Evolutionary conservation across 1,284 basidiomycete genomes (phyloP).

Genomic region (Phlebopus sp.): DNA sequence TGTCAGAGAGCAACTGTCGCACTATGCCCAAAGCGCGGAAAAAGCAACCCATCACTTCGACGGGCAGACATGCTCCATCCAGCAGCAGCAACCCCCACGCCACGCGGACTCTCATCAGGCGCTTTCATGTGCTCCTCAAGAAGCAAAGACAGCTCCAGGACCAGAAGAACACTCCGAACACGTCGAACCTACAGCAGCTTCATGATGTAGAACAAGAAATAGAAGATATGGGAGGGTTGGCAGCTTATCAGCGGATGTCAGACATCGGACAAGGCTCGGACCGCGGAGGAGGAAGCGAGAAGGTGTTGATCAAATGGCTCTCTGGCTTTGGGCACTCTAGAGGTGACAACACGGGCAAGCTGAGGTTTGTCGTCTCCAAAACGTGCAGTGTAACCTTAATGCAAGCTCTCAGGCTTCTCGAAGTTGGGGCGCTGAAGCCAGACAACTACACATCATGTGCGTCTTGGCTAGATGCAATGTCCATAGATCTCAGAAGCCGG

Average conservation of each 20-base stretch:
- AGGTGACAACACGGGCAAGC: slow-evolving; percentile 27
- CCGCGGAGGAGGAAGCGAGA: slow-evolving; percentile 83
- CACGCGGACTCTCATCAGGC: slow-evolving; percentile 62
- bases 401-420: slow-evolving; percentile 57
- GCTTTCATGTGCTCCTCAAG: slow-evolving; percentile 69
- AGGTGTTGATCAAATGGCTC: slow-evolving; percentile 73
- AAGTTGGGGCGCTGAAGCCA: slow-evolving; percentile 82
- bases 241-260: slow-evolving; percentile 79
- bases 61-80: slow-evolving; percentile 5
- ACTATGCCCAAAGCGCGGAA: slow-evolving; percentile 43
- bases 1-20: too few species aligned
- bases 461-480: slow-evolving; percentile 68
- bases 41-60: slow-evolving; percentile 40
- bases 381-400: neutral
- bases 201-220: slow-evolving; percentile 58
- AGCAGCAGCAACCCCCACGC: slow-evolving; percentile 48
- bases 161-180: slow-evolving; percentile 24
- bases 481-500: slow-evolving; percentile 79
- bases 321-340: slow-evolving; percentile 47
- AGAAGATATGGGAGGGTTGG: slow-evolving; percentile 67
- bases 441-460: slow-evolving; percentile 71
- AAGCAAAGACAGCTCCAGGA: slow-evolving; percentile 48
- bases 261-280: slow-evolving; percentile 74
- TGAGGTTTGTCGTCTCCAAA: slow-evolving; percentile 38
- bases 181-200: slow-evolving; percentile 35